Evolutionary conservation across 2,329 filamentous ascomycete genomes (phyloP), one percentile per base, ranked within the genome.

Genomic region (Phaeosphaeria sp.): DNA sequence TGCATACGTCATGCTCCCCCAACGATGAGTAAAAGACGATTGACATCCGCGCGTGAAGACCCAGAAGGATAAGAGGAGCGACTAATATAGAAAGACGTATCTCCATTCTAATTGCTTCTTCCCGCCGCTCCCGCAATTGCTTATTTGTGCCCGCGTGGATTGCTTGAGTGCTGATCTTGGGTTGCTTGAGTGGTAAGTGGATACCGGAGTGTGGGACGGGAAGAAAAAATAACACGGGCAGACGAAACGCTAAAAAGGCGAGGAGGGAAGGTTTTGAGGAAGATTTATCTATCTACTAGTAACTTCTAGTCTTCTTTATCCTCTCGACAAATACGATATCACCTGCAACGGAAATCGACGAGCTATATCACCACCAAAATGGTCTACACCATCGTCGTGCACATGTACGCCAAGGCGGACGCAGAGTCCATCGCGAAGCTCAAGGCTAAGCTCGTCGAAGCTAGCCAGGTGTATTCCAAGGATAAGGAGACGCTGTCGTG

Each of bases 371-470:
- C 25, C 4, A 27, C 2, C 33, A 83, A 71, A 45, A 89, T 89
- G 86, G 87, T 89, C 65, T 90, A 90, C 79, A 89, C 87, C 59
- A 86, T 90, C 66, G 86, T 88, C 66, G 87, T 89, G 49, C 87
- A 89, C 76, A 83, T 92, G 61, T 86, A 89, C 79, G 88, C 89
- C 63, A 91, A 91, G 72, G 82, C 87, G 56, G 84, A 90, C 68
- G 77, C 82, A 13, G 85, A 86, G 53, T 82, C 82, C 72, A 88
- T 91, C 78, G 79, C 82, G 60, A 90, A 89, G 77, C 80, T 92
- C 57, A 86, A 87, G 68, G 86, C 86, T 56, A 92, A 92, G 81
- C 86, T 92, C 56, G 84, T 89, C 72, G 90, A 92, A 74, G 90
- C 90, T n/a, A 88, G 87, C 57, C 84, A 86, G 61, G 83, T 92